phyloP scores from a whole-genome alignment of 495 filamentous ascomycete genomes.

The Clohesyomyces aquaticus region DNA sequence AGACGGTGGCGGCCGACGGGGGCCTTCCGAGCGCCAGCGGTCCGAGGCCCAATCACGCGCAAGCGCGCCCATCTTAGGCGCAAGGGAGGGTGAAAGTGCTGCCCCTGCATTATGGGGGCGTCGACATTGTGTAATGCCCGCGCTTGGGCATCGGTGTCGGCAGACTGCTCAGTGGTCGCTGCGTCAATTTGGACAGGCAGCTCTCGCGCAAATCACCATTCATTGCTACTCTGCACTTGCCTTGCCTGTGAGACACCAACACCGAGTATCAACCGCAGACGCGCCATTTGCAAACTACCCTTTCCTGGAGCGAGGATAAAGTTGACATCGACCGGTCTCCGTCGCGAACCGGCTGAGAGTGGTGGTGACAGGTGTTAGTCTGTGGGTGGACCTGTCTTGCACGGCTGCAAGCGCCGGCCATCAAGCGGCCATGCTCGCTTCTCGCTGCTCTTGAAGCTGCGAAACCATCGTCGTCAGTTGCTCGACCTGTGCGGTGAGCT shows the following conservation, averaged over 20 bases:
- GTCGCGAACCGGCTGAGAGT: neutral
- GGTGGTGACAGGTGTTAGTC: neutral
- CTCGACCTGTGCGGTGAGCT: slow-evolving; percentile 44
- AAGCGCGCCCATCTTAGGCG: slow-evolving; percentile 21
- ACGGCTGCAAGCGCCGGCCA: slow-evolving; percentile 34
- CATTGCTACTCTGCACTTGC: slow-evolving; percentile 16
- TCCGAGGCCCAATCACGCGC: slow-evolving; percentile 22
- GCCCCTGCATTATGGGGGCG: slow-evolving; percentile 10
- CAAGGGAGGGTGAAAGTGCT: slow-evolving; percentile 10
- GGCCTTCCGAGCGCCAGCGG: slow-evolving; percentile 22
- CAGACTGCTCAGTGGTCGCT: slow-evolving; percentile 7
- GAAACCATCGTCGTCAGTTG: slow-evolving; percentile 41
- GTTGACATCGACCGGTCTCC: neutral
- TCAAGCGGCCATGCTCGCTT: slow-evolving; percentile 32
- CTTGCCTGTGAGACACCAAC: slow-evolving; percentile 37
- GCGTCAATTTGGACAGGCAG: slow-evolving; percentile 1
- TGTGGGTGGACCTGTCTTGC: neutral
- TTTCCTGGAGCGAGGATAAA: slow-evolving; percentile 3
- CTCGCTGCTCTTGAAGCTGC: slow-evolving; percentile 35
- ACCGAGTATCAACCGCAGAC: slow-evolving; percentile 16
- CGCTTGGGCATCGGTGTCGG: slow-evolving; percentile 12
- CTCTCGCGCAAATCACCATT: slow-evolving; percentile 10
- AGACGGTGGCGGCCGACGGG: slow-evolving; percentile 4
- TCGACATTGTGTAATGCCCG: slow-evolving; percentile 12
- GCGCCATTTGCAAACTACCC: slow-evolving; percentile 5